Conservation (phyloP, 371 early-diverging fungal genomes). For the Entomophthora muscae region DNA sequence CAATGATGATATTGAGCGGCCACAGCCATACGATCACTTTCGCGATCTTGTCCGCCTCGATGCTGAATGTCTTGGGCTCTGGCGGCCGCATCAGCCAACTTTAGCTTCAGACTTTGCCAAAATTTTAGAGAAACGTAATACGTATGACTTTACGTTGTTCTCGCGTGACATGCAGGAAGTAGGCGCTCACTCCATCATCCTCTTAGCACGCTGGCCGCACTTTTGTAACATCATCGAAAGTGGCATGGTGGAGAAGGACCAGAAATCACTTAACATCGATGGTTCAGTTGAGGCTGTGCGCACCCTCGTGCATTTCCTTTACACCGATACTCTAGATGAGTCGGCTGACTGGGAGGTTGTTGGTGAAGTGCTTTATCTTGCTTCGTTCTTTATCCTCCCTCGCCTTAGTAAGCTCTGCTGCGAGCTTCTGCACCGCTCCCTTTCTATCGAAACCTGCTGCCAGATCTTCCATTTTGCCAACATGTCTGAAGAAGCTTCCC, state of each 20-base stretch:
- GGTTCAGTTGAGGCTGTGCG: conserved; percentile 34
- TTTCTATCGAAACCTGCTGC: conserved; percentile 30
- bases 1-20: conserved; percentile 24
- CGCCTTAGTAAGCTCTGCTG: conserved; percentile 32
- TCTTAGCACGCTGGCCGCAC: conserved; percentile 53
- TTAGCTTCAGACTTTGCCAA: conserved; percentile 27
- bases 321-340: conserved; percentile 36
- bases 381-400: conserved; percentile 33
- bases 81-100: conserved; percentile 28
- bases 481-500: conserved; percentile 29
- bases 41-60: conserved; percentile 31
- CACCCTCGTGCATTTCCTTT: conserved; percentile 40
- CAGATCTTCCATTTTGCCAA: conserved; percentile 37
- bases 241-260: conserved; percentile 42
- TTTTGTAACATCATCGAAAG: conserved; percentile 38
- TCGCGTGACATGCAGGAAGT: conserved; percentile 26
- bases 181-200: conserved; percentile 39
- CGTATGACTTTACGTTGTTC: conserved; percentile 37
- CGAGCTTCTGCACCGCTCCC: conserved; percentile 25
- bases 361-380: conserved; percentile 41
- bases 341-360: not conserved
- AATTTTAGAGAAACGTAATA: conserved; percentile 31
- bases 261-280: conserved; percentile 30
- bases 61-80: conserved; percentile 34
- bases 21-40: conserved; percentile 29